Percentiles rank a stretch among this genome's conserved stretches.
phyloP scores from a whole-genome alignment of 345 rosid genomes.

The Linum lewisii region DNA sequence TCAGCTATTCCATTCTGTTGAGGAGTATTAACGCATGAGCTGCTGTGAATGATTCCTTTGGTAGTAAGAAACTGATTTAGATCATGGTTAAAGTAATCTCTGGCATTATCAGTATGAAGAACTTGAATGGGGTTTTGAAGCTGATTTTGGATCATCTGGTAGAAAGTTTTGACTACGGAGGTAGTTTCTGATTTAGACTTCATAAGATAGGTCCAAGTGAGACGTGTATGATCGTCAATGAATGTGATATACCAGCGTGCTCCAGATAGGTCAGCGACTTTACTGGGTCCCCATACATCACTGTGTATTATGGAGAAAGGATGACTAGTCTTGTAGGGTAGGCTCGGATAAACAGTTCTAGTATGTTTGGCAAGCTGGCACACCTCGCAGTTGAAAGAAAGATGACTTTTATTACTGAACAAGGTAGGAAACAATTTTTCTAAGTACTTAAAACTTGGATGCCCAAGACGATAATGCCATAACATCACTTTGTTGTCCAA shows the following conservation, averaged over 20 bases:
- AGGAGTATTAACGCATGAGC: background rate
- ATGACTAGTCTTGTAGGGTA: background rate
- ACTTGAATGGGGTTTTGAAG: background rate
- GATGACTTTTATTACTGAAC: background rate
- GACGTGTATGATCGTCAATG: conserved; percentile 3
- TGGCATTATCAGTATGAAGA: background rate
- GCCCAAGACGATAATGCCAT: conserved; percentile 10
- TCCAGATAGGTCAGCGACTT: background rate
- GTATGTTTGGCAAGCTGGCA: background rate
- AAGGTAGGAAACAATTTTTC: conserved; percentile 1
- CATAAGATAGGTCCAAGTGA: background rate
- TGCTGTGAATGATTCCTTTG: background rate
- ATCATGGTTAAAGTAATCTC: background rate
- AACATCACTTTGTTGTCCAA: background rate
- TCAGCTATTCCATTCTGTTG: conserved; percentile 2
- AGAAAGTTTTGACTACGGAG: background rate
- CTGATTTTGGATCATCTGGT: background rate
- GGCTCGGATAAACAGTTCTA: background rate
- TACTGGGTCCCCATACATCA: conserved; percentile 7
- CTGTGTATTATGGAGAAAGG: background rate
- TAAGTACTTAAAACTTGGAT: conserved; percentile 6
- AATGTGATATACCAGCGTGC: background rate
- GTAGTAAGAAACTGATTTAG: background rate
- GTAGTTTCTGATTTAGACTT: background rate
- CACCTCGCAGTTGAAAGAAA: background rate